Percentiles rank a stretch among this genome's conserved stretches.
phyloP scores from a whole-genome alignment of 495 filamentous ascomycete species.

The Ascobolus immersus region DNA sequence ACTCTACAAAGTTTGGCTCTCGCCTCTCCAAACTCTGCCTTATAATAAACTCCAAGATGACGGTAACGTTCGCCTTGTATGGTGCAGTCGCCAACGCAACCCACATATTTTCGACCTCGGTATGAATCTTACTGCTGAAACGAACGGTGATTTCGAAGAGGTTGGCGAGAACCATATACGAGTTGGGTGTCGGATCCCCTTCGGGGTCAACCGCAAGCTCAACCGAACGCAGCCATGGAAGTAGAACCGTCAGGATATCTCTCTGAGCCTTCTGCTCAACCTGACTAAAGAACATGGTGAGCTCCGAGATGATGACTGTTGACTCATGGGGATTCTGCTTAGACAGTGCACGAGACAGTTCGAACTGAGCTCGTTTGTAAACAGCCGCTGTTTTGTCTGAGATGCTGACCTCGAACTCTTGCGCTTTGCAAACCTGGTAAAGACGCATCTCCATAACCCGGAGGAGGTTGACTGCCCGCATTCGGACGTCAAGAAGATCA shows the following conservation, averaged over 20 bases:
- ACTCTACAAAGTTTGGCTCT: constrained; percentile 93
- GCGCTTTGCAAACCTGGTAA: constrained; percentile 63
- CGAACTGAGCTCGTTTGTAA: constrained; percentile 90
- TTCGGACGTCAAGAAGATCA: constrained; percentile 61
- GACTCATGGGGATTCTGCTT: constrained; percentile 69
- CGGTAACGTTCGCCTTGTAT: constrained; percentile 78
- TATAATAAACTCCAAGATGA: constrained; percentile 90
- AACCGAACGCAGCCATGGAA: constrained; percentile 89
- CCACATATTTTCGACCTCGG: constrained; percentile 94
- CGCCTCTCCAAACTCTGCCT: constrained; percentile 69
- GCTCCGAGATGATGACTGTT: constrained; percentile 85
- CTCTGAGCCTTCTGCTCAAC: constrained; percentile 55
- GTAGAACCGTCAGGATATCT: constrained; percentile 78
- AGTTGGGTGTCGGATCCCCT: constrained; percentile 64
- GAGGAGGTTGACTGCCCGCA: constrained; percentile 67
- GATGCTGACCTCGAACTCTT: constrained; percentile 94
- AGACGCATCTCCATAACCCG: constrained; percentile 62
- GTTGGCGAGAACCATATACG: constrained; percentile 88
- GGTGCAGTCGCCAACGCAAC: constrained; percentile 85
- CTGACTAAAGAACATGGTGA: constrained; percentile 69
- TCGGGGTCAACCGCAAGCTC: constrained; percentile 87
- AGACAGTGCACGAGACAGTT: constrained; percentile 74
- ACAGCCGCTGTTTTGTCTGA: constrained; percentile 95
- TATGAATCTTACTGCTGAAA: constrained; percentile 64
- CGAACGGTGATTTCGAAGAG: constrained; percentile 90